A percentile compares a stretch with the other conserved stretches of the same genome.
Evolutionary conservation across 129 eudicot genomes (phyloP).

Genomic region (Apium graveolens): DNA sequence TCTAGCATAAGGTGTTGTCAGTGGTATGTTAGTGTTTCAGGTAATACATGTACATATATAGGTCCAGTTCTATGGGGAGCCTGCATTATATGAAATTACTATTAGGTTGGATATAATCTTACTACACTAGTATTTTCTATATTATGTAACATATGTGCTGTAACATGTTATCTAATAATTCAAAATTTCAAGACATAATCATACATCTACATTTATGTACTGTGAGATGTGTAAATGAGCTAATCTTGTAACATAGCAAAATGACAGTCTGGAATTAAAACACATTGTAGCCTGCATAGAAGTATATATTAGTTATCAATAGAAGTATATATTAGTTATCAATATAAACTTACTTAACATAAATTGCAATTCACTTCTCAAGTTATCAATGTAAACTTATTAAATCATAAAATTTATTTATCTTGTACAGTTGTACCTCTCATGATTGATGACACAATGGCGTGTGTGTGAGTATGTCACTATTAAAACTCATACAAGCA

Average conservation of each 20-base stretch:
- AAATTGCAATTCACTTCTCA: background rate
- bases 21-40: background rate
- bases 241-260: background rate
- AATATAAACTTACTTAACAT: background rate
- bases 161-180: background rate
- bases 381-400: too few relatives aligned
- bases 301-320: too few relatives aligned
- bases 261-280: background rate
- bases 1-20: slow-evolving; percentile 8
- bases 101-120: background rate
- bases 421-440: too few relatives aligned
- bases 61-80: background rate
- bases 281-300: background rate
- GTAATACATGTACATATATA: background rate
- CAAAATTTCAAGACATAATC: background rate
- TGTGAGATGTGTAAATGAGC: slow-evolving; percentile 1
- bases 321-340: background rate
- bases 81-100: too few relatives aligned
- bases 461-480: background rate
- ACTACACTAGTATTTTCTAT: too few relatives aligned
- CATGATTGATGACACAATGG: background rate
- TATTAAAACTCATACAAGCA: background rate
- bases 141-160: background rate
- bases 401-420: too few relatives aligned
- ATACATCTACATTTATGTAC: background rate